phyloP scores from a whole-genome alignment of 495 filamentous ascomycete species.

The Neurospora discreta region DNA sequence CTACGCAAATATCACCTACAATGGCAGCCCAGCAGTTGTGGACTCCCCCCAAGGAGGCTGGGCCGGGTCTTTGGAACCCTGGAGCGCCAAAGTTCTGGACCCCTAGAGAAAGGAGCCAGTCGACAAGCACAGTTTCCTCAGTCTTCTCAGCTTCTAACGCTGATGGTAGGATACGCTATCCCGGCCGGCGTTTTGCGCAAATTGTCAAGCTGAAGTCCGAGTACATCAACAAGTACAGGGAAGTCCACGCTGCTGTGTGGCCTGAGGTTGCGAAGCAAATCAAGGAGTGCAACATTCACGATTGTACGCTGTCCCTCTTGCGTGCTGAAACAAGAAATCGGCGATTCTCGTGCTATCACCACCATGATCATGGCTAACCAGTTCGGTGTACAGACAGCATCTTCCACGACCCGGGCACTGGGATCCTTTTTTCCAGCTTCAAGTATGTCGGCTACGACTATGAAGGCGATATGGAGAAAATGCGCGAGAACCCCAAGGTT shows the following conservation, averaged over 20 bases:
- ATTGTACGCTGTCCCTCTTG: constrained; percentile 39
- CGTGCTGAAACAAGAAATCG: not conserved
- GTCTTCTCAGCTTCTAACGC: not conserved
- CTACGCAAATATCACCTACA: not conserved
- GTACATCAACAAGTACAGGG: constrained; percentile 53
- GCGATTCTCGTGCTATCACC: not conserved
- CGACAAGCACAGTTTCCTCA: not conserved
- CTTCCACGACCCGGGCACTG: constrained; percentile 49
- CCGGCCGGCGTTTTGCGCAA: constrained; percentile 49
- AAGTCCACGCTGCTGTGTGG: constrained; percentile 62
- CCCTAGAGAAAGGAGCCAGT: not conserved
- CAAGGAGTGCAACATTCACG: constrained; percentile 57
- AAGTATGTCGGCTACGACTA: constrained; percentile 64
- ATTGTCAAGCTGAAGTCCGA: constrained; percentile 61
- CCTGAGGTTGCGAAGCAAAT: constrained; percentile 64
- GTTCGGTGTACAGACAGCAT: constrained; percentile 48
- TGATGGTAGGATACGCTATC: constrained; percentile 7
- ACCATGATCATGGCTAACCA: not conserved
- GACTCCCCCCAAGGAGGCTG: not conserved
- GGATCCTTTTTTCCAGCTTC: constrained; percentile 59
- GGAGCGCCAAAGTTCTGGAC: not conserved
- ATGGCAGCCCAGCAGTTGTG: not conserved
- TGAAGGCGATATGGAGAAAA: constrained; percentile 58
- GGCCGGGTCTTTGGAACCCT: not conserved
- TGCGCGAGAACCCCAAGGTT: constrained; percentile 58